Conservation (phyloP, 75 land plant genomes). For the Sequoia sempervirens region DNA sequence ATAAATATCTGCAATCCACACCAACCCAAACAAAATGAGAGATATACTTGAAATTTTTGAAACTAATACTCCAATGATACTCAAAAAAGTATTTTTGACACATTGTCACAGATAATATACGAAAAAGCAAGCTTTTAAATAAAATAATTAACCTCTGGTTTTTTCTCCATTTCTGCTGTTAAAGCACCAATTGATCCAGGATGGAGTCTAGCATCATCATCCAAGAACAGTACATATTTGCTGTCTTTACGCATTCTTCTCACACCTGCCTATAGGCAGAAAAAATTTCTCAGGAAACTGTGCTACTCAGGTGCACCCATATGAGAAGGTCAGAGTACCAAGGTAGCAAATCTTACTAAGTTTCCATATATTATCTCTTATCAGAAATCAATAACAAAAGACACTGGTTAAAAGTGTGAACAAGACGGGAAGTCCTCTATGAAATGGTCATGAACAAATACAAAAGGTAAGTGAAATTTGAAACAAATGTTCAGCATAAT, state of each 20-base stretch:
- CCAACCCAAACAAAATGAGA: conserved; percentile 11
- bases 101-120: background rate
- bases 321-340: background rate
- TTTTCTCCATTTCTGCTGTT: conserved; percentile 82
- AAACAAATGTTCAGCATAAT: background rate
- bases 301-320: background rate
- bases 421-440: background rate
- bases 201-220: conserved; percentile 98
- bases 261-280: conserved; percentile 81
- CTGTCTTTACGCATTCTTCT: conserved; percentile 88
- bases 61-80: background rate
- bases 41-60: background rate
- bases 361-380: background rate
- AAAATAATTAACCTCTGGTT: conserved; percentile 62
- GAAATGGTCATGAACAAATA: background rate
- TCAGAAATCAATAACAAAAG: background rate
- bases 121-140: background rate
- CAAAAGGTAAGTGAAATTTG: background rate
- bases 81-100: background rate
- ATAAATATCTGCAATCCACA: conserved; percentile 83
- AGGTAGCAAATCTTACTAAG: background rate
- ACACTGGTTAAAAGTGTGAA: background rate
- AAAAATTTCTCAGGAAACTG: background rate
- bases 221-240: conserved; percentile 95
- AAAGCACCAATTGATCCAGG: conserved; percentile 97